Conservation (phyloP, 176 grass and related monocot species). For the Oryza meyeriana region DNA sequence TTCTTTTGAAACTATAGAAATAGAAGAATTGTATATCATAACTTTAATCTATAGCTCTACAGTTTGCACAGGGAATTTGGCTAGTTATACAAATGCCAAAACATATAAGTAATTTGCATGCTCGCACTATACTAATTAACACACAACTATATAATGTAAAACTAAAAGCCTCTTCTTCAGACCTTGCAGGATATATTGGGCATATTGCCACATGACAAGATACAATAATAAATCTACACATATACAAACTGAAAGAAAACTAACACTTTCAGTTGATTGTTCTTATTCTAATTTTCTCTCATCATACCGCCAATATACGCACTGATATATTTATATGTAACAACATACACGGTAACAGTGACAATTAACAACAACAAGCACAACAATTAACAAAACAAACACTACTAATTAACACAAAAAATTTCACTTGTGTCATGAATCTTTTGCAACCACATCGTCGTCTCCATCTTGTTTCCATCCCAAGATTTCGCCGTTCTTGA, state of each 20-base stretch:
- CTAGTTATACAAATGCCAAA: too few relatives aligned
- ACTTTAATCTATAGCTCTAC: too few relatives aligned
- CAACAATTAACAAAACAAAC: not conserved
- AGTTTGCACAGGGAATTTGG: too few relatives aligned
- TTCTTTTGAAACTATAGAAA: too few relatives aligned
- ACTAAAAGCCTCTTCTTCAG: not conserved
- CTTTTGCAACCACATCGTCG: not conserved
- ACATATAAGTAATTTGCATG: too few relatives aligned
- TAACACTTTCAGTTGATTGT: not conserved
- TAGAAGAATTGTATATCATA: too few relatives aligned
- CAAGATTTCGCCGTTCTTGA: conserved; percentile 32
- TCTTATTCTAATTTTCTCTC: not conserved
- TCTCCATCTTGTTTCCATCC: not conserved
- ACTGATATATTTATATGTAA: not conserved
- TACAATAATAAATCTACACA: not conserved
- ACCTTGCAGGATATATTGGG: not conserved
- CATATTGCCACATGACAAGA: not conserved
- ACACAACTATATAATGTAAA: not conserved
- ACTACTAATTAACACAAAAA: not conserved
- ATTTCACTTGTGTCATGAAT: not conserved
- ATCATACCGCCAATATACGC: not conserved
- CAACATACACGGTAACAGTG: not conserved
- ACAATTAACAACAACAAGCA: not conserved
- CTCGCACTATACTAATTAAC: too few relatives aligned
- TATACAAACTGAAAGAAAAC: not conserved